Base-by-base conservation (phyloP, 129 eudicot genomes). In the Escallonia rubra region DNA sequence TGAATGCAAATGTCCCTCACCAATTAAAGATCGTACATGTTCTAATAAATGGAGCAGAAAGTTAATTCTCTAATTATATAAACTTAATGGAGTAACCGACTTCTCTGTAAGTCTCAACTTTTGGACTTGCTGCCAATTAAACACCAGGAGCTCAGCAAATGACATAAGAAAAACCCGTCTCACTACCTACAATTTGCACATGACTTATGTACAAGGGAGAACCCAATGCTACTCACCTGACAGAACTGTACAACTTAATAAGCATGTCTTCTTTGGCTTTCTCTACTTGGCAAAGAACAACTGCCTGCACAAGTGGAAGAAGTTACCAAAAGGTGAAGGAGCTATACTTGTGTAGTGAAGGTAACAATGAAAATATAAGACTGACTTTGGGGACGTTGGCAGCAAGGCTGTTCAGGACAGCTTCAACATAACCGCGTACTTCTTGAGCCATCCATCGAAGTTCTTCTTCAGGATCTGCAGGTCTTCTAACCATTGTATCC, bases 181-280 rank as follows among this genome's bases (percentile, higher is more conserved):
- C 34, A 23, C 34, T 23, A 23, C 34, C 34, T 23, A 23, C 34
- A 23, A 0, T 23, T 23, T 23, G 34, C 34, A 23, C 1, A 23
- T 23, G 34, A 23, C 34, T 23, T 23, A 23, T 1, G 34, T 23
- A 23, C 34, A 54, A 54, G 59, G 34, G 7, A 45, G 41, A 16
- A 52, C 48, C 40, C 12, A 68, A 58, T 42, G 56, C 42, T 12
- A 45, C 92, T 79, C 65, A 94, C 99, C 99, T 94, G 77, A 94
- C 69, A 57, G 93, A 86, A 81, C 96, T 94, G 88, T 94, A 94
- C 69, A 94, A 67, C 78, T 94, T 90, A 79, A 83, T 86, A 57
- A 94, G 99, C 99, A 94, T 94, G 77, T 94, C 99, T 88, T 94
- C 99, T 71, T 94, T 94, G 11, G 99, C 93, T 78, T 89, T 94